Base-by-base conservation (phyloP, 2,329 filamentous ascomycete genomes). In the Cryphonectria radicalis region DNA sequence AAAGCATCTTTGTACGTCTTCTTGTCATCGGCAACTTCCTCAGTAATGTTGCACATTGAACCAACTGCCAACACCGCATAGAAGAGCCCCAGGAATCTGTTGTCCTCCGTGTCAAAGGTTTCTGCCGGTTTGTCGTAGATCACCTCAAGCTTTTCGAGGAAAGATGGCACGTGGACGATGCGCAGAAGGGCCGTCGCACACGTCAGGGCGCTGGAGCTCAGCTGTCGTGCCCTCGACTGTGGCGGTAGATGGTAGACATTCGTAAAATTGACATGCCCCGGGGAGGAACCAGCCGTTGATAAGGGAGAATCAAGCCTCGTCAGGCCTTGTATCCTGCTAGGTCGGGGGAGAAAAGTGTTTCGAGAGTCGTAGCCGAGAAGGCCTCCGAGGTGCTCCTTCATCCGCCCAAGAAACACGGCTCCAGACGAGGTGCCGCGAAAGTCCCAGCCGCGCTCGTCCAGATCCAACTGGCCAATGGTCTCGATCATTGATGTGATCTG, bases 371-470 rank as follows among this genome's bases (percentile, higher is more conserved):
- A 87, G 28, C 91, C 91, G 64, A 96, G 87, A 74, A 96, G 85
- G 73, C 91, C 90, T 62, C 93, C 92, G 75, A 98, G 93, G 77
- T 97, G 92, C 77, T 97, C 93, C 77, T 94, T 92, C 87, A 99
- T 91, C 69, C 93, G 90, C 74, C 90, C 89, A 76, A 98, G 87
- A 79, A 98, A 99, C 74, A 95, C 93, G 60, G 95, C 88, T 3
- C 95, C 95, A 0, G 96, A 98, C 0, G 95, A 98, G 74, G 93
- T 92, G 64, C 96, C 96, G 78, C 97, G 94, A 77, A 97, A 99
- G 80, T 98, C 95, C 90, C 94, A 97, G 59, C 95, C 95, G 76
- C 91, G 90, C 76, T 98, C 95, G 76, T 97, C 94, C 46, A 98
- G 86, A 77, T 98, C 95, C 25, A 99, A 86, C 78, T 95, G 93